These are phyloP conservation scores for Graphilbum sp. DNA, from an alignment of 2,329 filamentous ascomycete species.

Conservation along the genomic window DNA sequence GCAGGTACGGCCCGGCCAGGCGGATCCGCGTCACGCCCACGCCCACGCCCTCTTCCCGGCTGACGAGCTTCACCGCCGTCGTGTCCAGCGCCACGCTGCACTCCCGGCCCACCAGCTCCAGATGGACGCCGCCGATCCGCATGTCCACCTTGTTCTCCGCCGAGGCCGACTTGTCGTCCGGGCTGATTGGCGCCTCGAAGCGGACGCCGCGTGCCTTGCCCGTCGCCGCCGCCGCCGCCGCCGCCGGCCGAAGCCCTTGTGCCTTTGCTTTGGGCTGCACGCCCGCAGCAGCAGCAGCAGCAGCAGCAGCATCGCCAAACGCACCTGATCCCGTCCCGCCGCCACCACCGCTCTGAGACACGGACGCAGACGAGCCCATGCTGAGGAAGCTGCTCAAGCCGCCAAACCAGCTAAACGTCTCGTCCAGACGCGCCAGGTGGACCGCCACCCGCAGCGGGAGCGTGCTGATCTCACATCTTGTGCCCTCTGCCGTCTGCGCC, in stretches of 20 bases:
- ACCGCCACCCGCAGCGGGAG: constrained; percentile 61
- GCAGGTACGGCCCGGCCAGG: constrained; percentile 52
- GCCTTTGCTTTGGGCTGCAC: background rate
- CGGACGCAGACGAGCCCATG: constrained; percentile 65
- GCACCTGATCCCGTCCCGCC: background rate
- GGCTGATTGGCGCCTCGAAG: constrained; percentile 31
- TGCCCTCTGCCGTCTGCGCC: constrained; percentile 24
- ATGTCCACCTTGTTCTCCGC: constrained; percentile 55
- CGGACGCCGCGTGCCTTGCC: constrained; percentile 29
- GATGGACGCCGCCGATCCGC: constrained; percentile 57
- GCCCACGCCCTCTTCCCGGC: constrained; percentile 54
- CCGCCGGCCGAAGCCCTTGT: constrained; percentile 14
- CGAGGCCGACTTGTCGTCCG: constrained; percentile 27
- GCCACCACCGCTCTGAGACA: constrained; percentile 25
- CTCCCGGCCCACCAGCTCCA: constrained; percentile 62
- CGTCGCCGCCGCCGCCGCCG: constrained; percentile 5
- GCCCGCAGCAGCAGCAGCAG: too few species aligned
- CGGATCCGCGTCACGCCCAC: constrained; percentile 62
- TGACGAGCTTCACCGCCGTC: constrained; percentile 67
- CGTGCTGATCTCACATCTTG: constrained; percentile 51
- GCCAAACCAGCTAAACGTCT: constrained; percentile 76
- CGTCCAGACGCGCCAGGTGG: constrained; percentile 68
- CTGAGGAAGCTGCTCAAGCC: constrained; percentile 84
- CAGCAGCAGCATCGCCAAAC: background rate
- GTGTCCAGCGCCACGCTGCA: constrained; percentile 61